These are phyloP conservation scores for Chara braunii DNA, from an alignment of 139 green algal species.

Conservation along the genomic window DNA sequence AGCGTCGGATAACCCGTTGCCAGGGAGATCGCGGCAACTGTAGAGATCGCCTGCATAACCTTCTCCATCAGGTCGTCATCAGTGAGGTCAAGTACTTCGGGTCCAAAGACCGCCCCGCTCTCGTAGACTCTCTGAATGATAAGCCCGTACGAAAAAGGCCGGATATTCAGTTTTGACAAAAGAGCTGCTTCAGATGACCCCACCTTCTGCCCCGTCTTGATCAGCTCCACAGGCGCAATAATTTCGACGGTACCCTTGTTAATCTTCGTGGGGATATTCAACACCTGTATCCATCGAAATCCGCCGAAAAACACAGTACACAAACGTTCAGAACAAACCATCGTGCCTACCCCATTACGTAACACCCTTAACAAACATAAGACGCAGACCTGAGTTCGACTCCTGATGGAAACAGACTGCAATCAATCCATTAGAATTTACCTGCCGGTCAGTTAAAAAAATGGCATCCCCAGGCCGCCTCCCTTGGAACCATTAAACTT, in stretches of 20 bases:
- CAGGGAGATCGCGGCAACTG: conserved; percentile 80
- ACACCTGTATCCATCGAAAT: conserved; percentile 50
- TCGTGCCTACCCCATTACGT: no score
- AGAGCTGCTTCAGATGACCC: conserved; percentile 94
- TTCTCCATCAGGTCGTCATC: conserved; percentile 74
- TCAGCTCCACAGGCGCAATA: conserved; percentile 74
- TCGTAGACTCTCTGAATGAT: conserved; percentile 70
- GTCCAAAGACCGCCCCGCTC: conserved; percentile 70
- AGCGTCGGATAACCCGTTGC: conserved; percentile 78
- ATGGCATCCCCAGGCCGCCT: no score
- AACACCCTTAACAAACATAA: no score
- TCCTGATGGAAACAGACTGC: no score
- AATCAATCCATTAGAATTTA: no score
- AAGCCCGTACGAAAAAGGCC: conserved; percentile 92
- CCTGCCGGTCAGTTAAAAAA: no score
- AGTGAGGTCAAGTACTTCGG: conserved; percentile 88
- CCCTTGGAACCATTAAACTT: no score
- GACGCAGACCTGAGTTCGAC: no score
- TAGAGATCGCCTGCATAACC: conserved; percentile 62
- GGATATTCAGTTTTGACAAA: conserved; percentile 95
- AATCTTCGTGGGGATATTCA: conserved; percentile 99
- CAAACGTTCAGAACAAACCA: no score
- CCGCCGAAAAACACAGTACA: no score
- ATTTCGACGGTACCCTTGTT: conserved; percentile 98
- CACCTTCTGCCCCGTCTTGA: conserved; percentile 56